A percentile compares a stretch with the other conserved stretches of the same genome.
phyloP scores from a whole-genome alignment of 73 alveolate species.

The Paraurostyla sp. region DNA sequence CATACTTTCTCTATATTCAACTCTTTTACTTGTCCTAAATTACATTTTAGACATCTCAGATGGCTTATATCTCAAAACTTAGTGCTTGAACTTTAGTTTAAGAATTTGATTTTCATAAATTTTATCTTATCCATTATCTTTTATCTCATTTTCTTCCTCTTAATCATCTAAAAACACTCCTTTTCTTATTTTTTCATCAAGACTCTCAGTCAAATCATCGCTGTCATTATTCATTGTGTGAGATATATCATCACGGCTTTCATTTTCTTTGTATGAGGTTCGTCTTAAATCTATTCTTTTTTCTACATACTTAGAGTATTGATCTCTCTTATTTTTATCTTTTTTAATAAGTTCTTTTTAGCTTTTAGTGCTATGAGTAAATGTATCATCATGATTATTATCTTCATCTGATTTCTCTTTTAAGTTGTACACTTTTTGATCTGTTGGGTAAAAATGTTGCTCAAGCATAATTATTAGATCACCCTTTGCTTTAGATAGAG shows the following conservation, averaged over 20 bases:
- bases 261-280: too few relatives aligned
- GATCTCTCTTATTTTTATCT: neutral
- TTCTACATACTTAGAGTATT: too few relatives aligned
- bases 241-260: too few relatives aligned
- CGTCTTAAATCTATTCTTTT: too few relatives aligned
- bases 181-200: too few relatives aligned
- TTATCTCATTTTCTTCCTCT: too few relatives aligned
- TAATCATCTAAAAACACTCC: too few relatives aligned
- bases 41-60: neutral
- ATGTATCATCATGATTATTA: neutral
- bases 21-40: neutral
- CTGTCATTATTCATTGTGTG: too few relatives aligned
- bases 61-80: neutral
- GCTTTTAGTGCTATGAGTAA: neutral
- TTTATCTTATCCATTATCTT: too few relatives aligned
- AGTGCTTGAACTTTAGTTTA: neutral
- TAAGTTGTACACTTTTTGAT: conserved; percentile 9
- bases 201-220: too few relatives aligned
- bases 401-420: neutral
- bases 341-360: neutral
- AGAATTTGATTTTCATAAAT: too few relatives aligned
- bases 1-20: conserved; percentile 14
- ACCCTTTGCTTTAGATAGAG: neutral
- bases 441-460: neutral
- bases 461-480: conserved; percentile 5